Evolutionary conservation across 225 moss, liverwort and hornwort species (phyloP).

Genomic region (Ulota crispa): DNA sequence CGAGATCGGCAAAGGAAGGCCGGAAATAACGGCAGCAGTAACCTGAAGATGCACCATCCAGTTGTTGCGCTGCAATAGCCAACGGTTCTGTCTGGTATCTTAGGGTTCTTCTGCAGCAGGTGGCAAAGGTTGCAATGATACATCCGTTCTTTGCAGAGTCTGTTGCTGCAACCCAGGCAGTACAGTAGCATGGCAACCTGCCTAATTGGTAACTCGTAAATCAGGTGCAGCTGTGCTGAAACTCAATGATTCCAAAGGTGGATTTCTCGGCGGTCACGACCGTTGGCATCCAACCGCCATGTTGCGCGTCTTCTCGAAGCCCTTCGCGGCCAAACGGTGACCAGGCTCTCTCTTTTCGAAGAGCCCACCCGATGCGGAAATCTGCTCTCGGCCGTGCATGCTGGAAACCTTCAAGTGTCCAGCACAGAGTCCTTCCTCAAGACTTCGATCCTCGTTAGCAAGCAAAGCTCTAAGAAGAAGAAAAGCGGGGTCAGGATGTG

Average conservation of each 20-base stretch:
- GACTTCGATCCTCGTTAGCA: not conserved
- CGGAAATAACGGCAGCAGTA: constrained; percentile 29
- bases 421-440: not conserved
- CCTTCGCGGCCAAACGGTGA: constrained; percentile 7
- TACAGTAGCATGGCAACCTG: not conserved
- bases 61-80: constrained; percentile 21
- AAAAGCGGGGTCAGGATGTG: constrained; percentile 34
- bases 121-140: constrained; percentile 8
- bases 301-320: constrained; percentile 16
- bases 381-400: not conserved
- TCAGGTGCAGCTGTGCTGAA: not conserved
- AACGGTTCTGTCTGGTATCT: constrained; percentile 43
- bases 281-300: constrained; percentile 39
- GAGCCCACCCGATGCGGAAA: constrained; percentile 13
- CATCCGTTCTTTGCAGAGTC: constrained; percentile 9
- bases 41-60: constrained; percentile 11
- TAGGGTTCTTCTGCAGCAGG: not conserved
- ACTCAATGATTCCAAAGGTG: not conserved
- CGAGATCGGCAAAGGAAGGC: constrained; percentile 5
- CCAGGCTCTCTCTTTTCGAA: constrained; percentile 3
- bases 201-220: constrained; percentile 15
- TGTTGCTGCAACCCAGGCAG: not conserved
- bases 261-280: constrained; percentile 26
- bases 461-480: not conserved
- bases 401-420: not conserved